Evolutionary conservation across 352 stramenopile genomes (phyloP).

Genomic region (Globisporangium spinosum): DNA sequence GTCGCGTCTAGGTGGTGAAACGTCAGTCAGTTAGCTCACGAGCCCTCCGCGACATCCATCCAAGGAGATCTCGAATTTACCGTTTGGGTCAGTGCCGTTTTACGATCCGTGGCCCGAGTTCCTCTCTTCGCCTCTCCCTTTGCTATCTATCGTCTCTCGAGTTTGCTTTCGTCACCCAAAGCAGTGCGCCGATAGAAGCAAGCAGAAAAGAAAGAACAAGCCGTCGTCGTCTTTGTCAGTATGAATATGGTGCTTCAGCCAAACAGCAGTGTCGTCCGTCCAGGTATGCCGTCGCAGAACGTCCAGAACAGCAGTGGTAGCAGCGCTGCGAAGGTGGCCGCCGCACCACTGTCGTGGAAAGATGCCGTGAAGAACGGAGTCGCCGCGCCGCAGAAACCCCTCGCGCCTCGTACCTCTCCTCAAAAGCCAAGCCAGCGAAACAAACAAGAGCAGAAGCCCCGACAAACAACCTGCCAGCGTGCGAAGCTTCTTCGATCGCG

Average conservation of each 20-base stretch:
- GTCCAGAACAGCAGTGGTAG: background rate
- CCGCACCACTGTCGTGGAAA: conserved; percentile 34
- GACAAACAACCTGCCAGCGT: conserved; percentile 14
- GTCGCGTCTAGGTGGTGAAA: conserved; percentile 7
- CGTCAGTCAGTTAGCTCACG: conserved; percentile 8
- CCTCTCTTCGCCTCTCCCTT: background rate
- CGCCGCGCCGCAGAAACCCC: conserved; percentile 15
- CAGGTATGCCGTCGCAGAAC: background rate
- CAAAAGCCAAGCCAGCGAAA: conserved; percentile 8
- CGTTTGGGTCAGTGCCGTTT: background rate
- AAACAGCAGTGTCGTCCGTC: conserved; percentile 4
- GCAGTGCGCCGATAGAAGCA: background rate
- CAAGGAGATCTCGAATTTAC: conserved; percentile 7
- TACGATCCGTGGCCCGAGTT: background rate
- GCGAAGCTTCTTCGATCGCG: conserved; percentile 34
- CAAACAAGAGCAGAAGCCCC: conserved; percentile 14
- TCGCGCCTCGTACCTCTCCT: conserved; percentile 2
- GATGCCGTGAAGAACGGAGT: conserved; percentile 32
- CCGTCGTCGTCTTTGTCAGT: background rate
- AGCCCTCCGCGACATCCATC: conserved; percentile 1
- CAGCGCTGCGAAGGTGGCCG: background rate
- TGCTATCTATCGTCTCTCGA: background rate
- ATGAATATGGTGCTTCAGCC: conserved; percentile 13
- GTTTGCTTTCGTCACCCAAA: conserved; percentile 8
- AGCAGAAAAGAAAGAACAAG: background rate